phyloP scores from a whole-genome alignment of 2,329 filamentous ascomycete genomes.

The Pestalotiopsis sp. region DNA sequence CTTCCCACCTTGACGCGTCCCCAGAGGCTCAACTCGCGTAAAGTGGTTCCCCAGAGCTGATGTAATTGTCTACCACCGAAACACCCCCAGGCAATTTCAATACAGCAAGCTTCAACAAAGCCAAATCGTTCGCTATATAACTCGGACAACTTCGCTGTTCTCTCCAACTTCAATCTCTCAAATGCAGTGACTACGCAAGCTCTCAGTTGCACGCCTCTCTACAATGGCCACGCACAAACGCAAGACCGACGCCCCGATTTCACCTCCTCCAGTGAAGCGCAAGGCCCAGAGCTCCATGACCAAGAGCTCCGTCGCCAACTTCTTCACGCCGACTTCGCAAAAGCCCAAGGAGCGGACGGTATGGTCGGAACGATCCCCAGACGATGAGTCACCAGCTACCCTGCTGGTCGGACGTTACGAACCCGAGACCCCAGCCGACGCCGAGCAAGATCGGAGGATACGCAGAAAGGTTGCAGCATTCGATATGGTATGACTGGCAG shows the following conservation, averaged over 20 bases:
- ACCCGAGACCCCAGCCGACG: conserved; percentile 38
- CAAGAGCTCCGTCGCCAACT: conserved; percentile 70
- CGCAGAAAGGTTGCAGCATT: conserved; percentile 69
- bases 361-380: conserved; percentile 67
- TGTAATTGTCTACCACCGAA: not conserved
- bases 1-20: not conserved
- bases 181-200: not conserved
- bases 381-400: conserved; percentile 50
- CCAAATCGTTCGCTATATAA: not conserved
- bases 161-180: not conserved
- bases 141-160: not conserved
- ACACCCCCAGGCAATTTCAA: not conserved
- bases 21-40: not conserved
- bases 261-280: conserved; percentile 54
- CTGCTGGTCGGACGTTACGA: conserved; percentile 76
- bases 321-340: conserved; percentile 85
- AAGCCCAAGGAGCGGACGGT: conserved; percentile 74
- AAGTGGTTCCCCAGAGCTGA: not conserved
- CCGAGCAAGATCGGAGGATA: conserved; percentile 24
- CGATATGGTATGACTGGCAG: conserved; percentile 52
- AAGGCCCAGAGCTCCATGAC: conserved; percentile 53
- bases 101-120: not conserved
- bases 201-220: not conserved
- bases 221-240: conserved; percentile 10
- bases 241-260: conserved; percentile 42